phyloP scores from a whole-genome alignment of 352 stramenopile species.

The Pythium utonaiense region DNA sequence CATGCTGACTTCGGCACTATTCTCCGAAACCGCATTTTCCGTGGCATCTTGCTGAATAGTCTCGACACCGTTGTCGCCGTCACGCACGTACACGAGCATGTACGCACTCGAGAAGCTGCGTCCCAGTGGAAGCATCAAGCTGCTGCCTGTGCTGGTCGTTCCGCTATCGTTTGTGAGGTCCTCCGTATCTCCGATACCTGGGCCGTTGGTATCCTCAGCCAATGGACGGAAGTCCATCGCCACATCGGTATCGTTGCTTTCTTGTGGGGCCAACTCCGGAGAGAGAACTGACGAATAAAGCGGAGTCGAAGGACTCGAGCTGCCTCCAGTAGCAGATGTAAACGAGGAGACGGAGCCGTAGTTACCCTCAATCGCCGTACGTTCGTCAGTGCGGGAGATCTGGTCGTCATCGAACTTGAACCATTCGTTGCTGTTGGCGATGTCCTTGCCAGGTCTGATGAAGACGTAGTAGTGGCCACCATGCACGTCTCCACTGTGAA shows the following conservation, averaged over 20 bases:
- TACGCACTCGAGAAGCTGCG: slow-evolving; percentile 82
- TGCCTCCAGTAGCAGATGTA: slow-evolving; percentile 9
- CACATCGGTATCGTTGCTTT: slow-evolving; percentile 17
- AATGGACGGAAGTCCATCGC: slow-evolving; percentile 35
- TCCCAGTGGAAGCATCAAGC: slow-evolving; percentile 49
- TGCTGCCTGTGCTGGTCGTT: slow-evolving; percentile 20
- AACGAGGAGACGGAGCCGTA: slow-evolving; percentile 44
- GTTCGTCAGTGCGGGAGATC: slow-evolving; percentile 72
- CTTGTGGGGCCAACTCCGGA: slow-evolving; percentile 28
- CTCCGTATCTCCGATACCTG: not conserved
- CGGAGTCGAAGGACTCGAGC: slow-evolving; percentile 35
- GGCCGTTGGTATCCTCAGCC: slow-evolving; percentile 20
- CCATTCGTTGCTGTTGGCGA: slow-evolving; percentile 62
- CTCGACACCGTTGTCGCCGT: slow-evolving; percentile 67
- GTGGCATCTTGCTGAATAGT: slow-evolving; percentile 36
- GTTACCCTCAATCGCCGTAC: slow-evolving; percentile 70
- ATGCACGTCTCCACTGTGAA: slow-evolving; percentile 85
- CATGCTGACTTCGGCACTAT: not conserved
- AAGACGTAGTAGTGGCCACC: slow-evolving; percentile 89
- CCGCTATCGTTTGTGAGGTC: slow-evolving; percentile 4
- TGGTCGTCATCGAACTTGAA: slow-evolving; percentile 87
- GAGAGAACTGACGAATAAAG: slow-evolving; percentile 56
- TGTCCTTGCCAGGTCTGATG: slow-evolving; percentile 73
- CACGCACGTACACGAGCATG: slow-evolving; percentile 87
- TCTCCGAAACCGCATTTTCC: not conserved